Evolutionary conservation across 192 early-diverging fungal species (phyloP), one percentile per base, ranked within the genome.

Genomic region (Phlyctochytrium planicorne): DNA sequence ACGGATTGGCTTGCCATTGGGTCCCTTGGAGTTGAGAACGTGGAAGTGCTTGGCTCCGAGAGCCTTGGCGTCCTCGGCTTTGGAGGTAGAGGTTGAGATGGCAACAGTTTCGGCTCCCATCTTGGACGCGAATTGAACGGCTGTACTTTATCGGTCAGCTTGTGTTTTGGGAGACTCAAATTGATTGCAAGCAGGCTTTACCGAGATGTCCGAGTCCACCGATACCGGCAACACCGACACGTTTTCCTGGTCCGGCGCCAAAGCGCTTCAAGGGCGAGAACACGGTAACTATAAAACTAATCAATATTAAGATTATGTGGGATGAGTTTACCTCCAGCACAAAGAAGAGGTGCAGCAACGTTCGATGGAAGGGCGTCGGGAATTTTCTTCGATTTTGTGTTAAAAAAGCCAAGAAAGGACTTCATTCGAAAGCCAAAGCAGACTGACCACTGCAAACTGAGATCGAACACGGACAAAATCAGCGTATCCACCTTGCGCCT

Each of bases 201-300:
- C n/a, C 87, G 34, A 89, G 79, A 63, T 89, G 89, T 3, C 90
- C 88, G 16, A 94, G 76, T 16, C 91, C 91, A 17, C 93, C 93
- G 56, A 94, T 85, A 25, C 93, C 93, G 35, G 92, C 77, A 0
- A 94, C 75, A 2, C 88, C 91, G 17, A 93, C 82, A 1, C 82
- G 80, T 3, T 78, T 83, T 23, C 88, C 89, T 29, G 89, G 83
- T 34, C 76, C 82, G n/a, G 86, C 79, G 16, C 64, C 64, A 23
- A 40, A 53, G 30, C 82, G 81, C 52, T 84, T 78, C 63, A 95
- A 74, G 0, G 92, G 90, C 0, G 80, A 77, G 71, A 85, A 94
- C 0, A 92, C 86, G 29, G 93, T 89, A 27, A 82, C 78, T 47
- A 47, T 14, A 47, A 14, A 47, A 20, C 10, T 47, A 47, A 47